Evolutionary conservation across 2,329 filamentous ascomycete genomes (phyloP), one percentile per base, ranked within the genome.

Genomic region (Mollisia scopiformis): DNA sequence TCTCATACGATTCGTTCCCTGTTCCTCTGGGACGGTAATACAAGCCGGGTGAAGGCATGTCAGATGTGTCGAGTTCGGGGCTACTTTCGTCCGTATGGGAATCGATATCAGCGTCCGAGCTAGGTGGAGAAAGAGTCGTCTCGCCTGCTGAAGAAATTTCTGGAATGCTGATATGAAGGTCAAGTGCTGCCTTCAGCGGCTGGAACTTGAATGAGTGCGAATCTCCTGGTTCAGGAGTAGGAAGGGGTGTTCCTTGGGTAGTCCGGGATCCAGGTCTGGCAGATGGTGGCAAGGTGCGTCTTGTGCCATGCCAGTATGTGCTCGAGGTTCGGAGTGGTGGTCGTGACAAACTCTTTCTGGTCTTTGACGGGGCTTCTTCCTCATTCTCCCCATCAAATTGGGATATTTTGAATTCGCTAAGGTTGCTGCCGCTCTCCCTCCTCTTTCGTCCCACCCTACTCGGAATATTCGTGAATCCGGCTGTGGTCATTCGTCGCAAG

Each of bases 71-170:
- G 3, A 51, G 56, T 49, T 73, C 71, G 1, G 68, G 64, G 55
- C 59, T 69, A 25, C 68, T 72, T 31, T 69, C 70, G 57, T 73
- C 70, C 6, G 70, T 72, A 39, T 67, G 68, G 6, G 71, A 70
- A 58, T 73, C 70, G 19, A 70, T 56, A 35, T 73, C 69, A 25
- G 66, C 70, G 31, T 73, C 70, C 19, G 70, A 72, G 25, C 58
- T 65, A 10, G 59, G 65, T 7, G 62, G 66, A 1, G 71, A 72
- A 16, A 62, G 60, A 3, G 62, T 62, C 3, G 71, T 72, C 31
- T 72, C 71, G n/a, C 67, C 67, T 8, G 69, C 66, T 5, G 71
- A 72, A 0, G 69, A 71, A 13, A 64, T 28, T 28, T 71, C 69
- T 6, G 63, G 66, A 2, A 67, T 55, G 16, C 58, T 60, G n/a